Evolutionary conservation across 306 rosid species (phyloP), one percentile per base, ranked within the genome.

Genomic region (Morella rubra): DNA sequence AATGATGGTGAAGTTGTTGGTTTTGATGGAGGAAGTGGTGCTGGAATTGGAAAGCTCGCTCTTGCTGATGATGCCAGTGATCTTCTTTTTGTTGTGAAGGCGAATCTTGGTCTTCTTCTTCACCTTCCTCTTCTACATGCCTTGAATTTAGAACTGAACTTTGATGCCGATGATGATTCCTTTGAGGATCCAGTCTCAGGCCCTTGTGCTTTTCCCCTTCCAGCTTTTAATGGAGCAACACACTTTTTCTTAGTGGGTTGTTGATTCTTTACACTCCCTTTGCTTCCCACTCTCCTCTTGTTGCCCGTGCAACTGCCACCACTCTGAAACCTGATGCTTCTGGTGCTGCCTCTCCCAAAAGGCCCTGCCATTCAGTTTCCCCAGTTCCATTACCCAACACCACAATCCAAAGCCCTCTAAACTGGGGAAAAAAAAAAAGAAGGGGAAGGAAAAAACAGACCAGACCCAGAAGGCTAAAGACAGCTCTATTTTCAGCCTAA

Each of bases 181-280:
- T 77, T 84, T 81, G 93, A 83, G 96, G 92, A 95, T 92, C 98
- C 95, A 95, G 97, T 84, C 66, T 90, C 90, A 87, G 91, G 59
- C 76, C 81, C 77, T 77, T 73, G 80, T 81, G 75, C 15, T 84
- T 84, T 85, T 79, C 80, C 79, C 80, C 90, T 88, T 90, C 96
- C 96, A 88, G 97, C 87, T 91, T 89, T 85, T 80, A 76, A 72
- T 40, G 85, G 65, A 81, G 72, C 41, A 72, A 37, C 49, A 40
- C 68, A 51, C 69, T 65, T 85, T 76, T 47, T 79, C 74, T 70
- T 83, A 61, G 71, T 64, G 42, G 78, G 13, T 46, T 53, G 54
- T 6, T 69, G 77, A 44, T 74, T 73, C 74, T 77, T 69, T 58
- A 27, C 67, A 69, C 72, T 78, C 72, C 58, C 73, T 81, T 51